Base-by-base conservation (phyloP, 2,329 filamentous ascomycete species). In the Lachnum nothofagi region DNA sequence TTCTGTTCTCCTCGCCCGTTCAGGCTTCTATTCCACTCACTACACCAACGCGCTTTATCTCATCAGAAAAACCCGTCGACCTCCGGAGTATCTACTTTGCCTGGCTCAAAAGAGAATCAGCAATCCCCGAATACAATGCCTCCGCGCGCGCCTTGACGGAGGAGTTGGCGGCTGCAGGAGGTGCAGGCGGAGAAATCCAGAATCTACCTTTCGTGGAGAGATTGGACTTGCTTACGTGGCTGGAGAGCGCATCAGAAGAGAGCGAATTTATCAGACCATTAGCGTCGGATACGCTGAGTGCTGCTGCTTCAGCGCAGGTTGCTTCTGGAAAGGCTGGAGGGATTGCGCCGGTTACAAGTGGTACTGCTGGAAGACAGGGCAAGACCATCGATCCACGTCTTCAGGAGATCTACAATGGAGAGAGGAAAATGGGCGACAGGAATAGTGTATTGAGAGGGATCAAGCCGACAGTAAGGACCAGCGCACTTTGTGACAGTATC, bases 61-160 rank as follows among this genome's bases (percentile, higher is more conserved):
- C 88, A n/a, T 79, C 80, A 50, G 80, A 80, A 41, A 74, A 76
- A 48, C 77, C 85, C 4, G 83, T 95, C 62, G 88, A 96, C 66
- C 76, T 98, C 59, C 89, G 93, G 65, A 93, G 86, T 67, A 91
- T 96, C 70, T 96, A 91, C 74, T 95, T 97, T 65, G 90, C 90
- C 48, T 98, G 90, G 89, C 77, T 88, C 63, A 94, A 96, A 71
- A 89, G 90, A 68, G 91, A 97, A 72, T 82, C 86, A 47, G 82
- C 86, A 46, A 90, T 95, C 58, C 86, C 88, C 9, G 89, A 95
- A 61, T 97, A 97, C 76, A 93, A 96, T 69, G 81, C 86, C 22
- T 85, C 86, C 0, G 87, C 88, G 12, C 83, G 86, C 61, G 77
- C 83, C 58, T 76, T 97, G 48, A 95, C 95, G 66, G 83, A 88